Base-by-base conservation (phyloP, 768 basidiomycete species). In the Amanita inopinata region DNA sequence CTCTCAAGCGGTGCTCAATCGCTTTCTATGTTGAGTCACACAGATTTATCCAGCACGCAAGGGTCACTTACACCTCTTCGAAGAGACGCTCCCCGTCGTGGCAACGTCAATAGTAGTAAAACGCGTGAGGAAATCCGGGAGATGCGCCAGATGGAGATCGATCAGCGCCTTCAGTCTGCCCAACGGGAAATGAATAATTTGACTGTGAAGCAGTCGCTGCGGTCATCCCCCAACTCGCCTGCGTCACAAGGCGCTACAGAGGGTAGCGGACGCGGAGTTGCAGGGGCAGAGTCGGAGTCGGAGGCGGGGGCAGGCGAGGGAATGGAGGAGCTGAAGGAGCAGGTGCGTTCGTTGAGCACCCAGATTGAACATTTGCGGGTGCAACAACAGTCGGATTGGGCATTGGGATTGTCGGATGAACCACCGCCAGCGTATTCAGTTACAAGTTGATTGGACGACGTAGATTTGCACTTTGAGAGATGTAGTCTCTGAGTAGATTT, bases 51-150 rank as follows among this genome's bases (percentile, higher is more conserved):
- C n/a, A n/a, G n/a, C n/a, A n/a, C n/a, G n/a, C n/a, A n/a, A n/a
- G n/a, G n/a, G n/a, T n/a, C n/a, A n/a, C n/a, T n/a, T n/a, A n/a
- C n/a, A n/a, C n/a, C n/a, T n/a, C n/a, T n/a, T n/a, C n/a, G n/a
- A n/a, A n/a, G n/a, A n/a, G n/a, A n/a, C n/a, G n/a, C n/a, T 18
- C 20, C 28, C 11, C 17, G 6, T 37, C 6, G 19, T 9, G 31
- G 8, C 15, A 20, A 20, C 19, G 25, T 27, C 3, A 19, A 27
- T 14, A 37, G 17, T 11, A n/a, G n/a, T n/a, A n/a, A n/a, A n/a
- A n/a, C n/a, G n/a, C 43, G 17, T 25, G 43, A 44, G 6, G 24
- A 39, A 15, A n/a, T 36, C 27, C 27, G 34, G 8, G 32, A 6
- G 5, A 14, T 33, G 32, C 32, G 32, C 32, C 32, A 33, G n/a